Evolutionary conservation across 192 early-diverging fungal species (phyloP), one percentile per base, ranked within the genome.

Genomic region (Mortierella hygrophila): DNA sequence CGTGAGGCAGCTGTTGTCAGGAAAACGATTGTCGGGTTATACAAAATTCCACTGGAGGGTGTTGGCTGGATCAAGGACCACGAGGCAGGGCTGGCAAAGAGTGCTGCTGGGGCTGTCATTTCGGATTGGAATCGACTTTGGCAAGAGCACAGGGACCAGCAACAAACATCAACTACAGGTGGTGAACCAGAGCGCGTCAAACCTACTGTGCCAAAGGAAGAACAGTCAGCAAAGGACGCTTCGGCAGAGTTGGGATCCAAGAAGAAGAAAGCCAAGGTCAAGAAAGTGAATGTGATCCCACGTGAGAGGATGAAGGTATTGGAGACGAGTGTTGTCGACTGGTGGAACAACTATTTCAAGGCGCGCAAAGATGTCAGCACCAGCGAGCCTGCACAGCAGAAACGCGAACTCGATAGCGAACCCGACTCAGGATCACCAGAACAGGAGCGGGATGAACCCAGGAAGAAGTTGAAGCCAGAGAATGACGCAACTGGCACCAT

Each of bases 41-140:
- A 70, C 54, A 78, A 70, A 6, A 72, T 86, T 23, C 84, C 84
- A 1, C 72, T 86, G 26, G 84, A 86, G 46, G 84, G 84, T 10
- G 63, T 86, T 57, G 84, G 84, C 40, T 86, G 84, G 84, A 72
- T 86, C 40, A 80, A 71, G 68, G 84, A 86, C 49, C 37, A 86
- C 52, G 84, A 80, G 37, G 84, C 84, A 47, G 79, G 84, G 6
- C 52, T 60, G 10, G 84, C 84, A 7, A 80, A 78, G 41, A 40
- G 84, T 16, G 75, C 84, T n/a, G 84, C 84, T 9, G 79, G 79
- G 0, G 84, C 84, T 21, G 60, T 86, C 4, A 54, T 86, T 42
- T 37, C 84, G 9, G 84, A 86, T 6, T 81, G 84, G 83, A 81
- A 73, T 29, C 63, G 84, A 11, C 72, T 42, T 37, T 86, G 84